A percentile compares a stretch with the other conserved stretches of the same genome.
Conservation (phyloP, 257 asterid genomes). For the Solanum pimpinellifolium region DNA sequence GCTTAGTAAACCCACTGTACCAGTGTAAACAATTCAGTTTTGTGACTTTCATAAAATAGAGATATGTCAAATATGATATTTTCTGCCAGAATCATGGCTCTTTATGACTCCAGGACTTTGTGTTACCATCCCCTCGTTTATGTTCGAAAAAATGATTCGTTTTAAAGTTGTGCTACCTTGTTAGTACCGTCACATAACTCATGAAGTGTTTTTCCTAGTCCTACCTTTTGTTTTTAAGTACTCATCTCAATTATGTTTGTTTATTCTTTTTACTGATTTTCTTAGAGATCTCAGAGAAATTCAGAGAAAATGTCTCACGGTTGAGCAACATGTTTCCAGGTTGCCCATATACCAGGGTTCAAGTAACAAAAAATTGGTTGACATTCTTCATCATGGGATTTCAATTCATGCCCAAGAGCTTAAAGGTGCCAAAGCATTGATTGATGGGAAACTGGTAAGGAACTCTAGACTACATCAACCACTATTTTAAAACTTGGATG, state of each 20-base stretch:
- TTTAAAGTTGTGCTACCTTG: neutral
- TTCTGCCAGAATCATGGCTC: neutral
- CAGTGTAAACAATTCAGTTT: neutral
- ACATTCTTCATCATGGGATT: conserved; percentile 53
- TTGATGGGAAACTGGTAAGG: conserved; percentile 73
- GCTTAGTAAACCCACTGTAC: neutral
- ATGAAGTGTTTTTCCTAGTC: neutral
- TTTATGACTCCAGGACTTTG: neutral
- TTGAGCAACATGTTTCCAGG: conserved; percentile 24
- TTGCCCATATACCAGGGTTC: conserved; percentile 45
- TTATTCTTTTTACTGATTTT: neutral
- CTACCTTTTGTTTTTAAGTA: neutral
- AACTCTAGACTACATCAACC: neutral
- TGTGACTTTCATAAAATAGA: neutral
- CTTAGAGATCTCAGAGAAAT: neutral
- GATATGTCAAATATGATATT: neutral
- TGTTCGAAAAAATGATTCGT: neutral
- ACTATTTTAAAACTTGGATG: neutral
- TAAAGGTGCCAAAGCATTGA: conserved; percentile 50
- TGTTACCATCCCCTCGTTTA: neutral
- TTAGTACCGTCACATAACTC: neutral
- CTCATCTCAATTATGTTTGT: neutral
- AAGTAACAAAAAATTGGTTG: conserved; percentile 37
- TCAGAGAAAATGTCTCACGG: neutral
- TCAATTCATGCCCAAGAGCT: conserved; percentile 67